Evolutionary conservation across 164 flowering plant species (phyloP).

Genomic region (Umbellularia californica): DNA sequence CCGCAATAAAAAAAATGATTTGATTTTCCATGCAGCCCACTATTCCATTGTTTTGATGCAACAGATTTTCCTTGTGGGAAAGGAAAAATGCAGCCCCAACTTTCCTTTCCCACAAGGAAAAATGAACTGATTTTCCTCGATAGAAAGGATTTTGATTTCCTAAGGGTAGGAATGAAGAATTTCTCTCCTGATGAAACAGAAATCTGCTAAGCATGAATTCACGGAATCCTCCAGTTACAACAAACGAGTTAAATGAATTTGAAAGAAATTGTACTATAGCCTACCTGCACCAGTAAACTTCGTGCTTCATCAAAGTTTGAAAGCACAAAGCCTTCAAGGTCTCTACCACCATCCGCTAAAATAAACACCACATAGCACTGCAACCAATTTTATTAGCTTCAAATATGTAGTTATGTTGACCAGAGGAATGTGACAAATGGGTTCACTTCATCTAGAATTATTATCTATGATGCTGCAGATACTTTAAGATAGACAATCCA

Average conservation of each 20-base stretch:
- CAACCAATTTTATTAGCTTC: conserved; percentile 17
- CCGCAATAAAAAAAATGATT: no score
- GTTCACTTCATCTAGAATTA: not conserved
- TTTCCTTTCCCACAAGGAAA: no score
- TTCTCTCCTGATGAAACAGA: no score
- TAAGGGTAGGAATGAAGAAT: not conserved
- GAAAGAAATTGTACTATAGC: not conserved
- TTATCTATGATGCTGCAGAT: no score
- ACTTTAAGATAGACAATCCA: no score
- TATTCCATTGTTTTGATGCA: no score
- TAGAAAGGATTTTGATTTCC: no score
- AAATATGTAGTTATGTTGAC: not conserved
- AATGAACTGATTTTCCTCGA: not conserved
- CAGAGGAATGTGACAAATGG: not conserved
- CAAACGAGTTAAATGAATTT: not conserved
- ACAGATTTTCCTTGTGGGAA: not conserved
- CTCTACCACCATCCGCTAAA: conserved; percentile 82
- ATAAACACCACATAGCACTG: conserved; percentile 86
- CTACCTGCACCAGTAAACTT: conserved; percentile 72
- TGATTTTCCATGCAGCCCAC: no score
- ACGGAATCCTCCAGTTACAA: no score
- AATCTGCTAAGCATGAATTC: no score
- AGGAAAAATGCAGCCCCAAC: not conserved
- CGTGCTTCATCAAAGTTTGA: conserved; percentile 68
- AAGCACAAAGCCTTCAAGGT: conserved; percentile 91